Percentiles rank a stretch among this genome's conserved stretches.
phyloP scores from a whole-genome alignment of 345 rosid species.

The Litchi chinensis region DNA sequence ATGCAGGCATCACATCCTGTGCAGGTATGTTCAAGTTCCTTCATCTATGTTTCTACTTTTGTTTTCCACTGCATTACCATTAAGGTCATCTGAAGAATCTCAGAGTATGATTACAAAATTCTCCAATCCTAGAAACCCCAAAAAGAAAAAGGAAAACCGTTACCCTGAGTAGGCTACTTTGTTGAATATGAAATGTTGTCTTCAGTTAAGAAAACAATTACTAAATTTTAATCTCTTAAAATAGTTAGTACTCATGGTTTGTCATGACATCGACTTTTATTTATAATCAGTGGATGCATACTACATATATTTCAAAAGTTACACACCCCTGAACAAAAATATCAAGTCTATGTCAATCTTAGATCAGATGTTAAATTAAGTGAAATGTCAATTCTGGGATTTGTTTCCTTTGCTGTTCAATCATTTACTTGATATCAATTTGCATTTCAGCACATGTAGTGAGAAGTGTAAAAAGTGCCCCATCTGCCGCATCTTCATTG shows the following conservation, averaged over 20 bases:
- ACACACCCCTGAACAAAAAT: background rate
- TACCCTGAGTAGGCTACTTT: no score
- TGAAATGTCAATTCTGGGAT: background rate
- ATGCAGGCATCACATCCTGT: constrained; percentile 81
- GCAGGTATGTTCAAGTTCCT: constrained; percentile 53
- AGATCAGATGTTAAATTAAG: background rate
- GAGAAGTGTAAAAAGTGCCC: constrained; percentile 91
- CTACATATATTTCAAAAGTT: background rate
- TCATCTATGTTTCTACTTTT: background rate
- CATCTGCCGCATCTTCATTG: constrained; percentile 74
- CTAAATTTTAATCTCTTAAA: no score
- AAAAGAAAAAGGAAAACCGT: no score
- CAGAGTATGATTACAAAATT: background rate
- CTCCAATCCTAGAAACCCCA: background rate
- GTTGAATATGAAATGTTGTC: background rate
- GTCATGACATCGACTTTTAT: background rate
- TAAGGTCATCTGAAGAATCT: background rate
- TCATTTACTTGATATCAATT: background rate
- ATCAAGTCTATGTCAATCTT: background rate
- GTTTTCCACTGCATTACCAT: background rate
- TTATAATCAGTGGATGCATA: no score
- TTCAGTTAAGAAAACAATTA: background rate
- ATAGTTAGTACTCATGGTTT: no score
- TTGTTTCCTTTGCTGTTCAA: background rate
- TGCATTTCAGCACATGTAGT: constrained; percentile 66